Percentiles rank a stretch among this genome's conserved stretches.
Evolutionary conservation across 73 alveolate genomes (phyloP).

Genomic region (Paramecium sonneborni): DNA sequence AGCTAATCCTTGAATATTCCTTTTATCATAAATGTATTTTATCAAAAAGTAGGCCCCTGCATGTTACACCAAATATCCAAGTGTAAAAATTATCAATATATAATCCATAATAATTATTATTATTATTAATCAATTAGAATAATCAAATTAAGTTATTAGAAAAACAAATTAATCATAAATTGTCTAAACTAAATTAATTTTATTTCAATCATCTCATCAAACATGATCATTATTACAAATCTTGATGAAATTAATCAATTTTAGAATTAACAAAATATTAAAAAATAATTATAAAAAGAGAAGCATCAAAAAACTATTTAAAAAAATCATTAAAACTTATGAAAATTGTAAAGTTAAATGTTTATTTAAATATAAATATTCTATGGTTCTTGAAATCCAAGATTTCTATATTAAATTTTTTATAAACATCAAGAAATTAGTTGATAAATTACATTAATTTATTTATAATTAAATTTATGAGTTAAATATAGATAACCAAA

Average conservation of each 20-base stretch:
- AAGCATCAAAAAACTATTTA: neutral
- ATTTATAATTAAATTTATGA: neutral
- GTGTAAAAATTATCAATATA: conserved; percentile 45
- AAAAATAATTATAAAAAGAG: neutral
- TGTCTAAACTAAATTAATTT: neutral
- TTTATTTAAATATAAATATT: neutral
- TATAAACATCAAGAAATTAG: neutral
- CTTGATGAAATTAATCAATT: neutral
- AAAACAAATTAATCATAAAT: neutral
- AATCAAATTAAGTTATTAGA: neutral
- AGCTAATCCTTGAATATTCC: conserved; percentile 40
- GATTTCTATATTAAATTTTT: neutral
- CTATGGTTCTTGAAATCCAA: neutral
- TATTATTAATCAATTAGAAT: neutral
- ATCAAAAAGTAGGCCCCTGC: conserved; percentile 13
- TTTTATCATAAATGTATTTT: conserved; percentile 34
- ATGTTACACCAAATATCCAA: conserved; percentile 61
- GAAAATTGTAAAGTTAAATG: conserved; percentile 2
- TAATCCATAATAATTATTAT: conserved; percentile 48
- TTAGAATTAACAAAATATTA: neutral
- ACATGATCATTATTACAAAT: neutral
- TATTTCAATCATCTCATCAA: neutral
- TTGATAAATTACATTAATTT: neutral
- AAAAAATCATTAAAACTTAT: neutral
- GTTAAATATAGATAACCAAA: neutral